Base-by-base conservation (phyloP, 257 asterid genomes). In the Rauvolfia tetraphylla region DNA sequence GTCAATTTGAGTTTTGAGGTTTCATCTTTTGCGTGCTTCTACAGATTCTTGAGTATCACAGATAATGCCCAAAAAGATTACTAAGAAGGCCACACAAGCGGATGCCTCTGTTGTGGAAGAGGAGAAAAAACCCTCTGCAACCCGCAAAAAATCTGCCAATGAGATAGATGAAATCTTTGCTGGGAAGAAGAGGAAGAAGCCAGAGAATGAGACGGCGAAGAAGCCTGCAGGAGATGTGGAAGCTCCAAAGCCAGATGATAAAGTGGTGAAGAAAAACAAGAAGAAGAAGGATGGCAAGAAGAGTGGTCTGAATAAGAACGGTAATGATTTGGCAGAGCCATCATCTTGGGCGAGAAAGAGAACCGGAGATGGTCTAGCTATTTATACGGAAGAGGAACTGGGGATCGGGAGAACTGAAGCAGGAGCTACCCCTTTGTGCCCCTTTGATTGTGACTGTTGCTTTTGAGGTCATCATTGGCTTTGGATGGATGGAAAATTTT, bases 401-500 rank as follows among this genome's bases (percentile, higher is more conserved):
- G 91, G 97, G 22, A 25, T 91, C 48, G 88, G 89, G 66, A 89
- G 81, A 27, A 14, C 84, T 12, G 84, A 85, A 38, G 92, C 91
- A 42, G 97, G 98, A 80, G 95, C 91, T 79, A 88, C 93, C 58
- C 68, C 70, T 75, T 78, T 87, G 53, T 91, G 96, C 73, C 98
- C 97, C 1, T 93, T 93, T 82, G 93, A 91, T 76, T 93, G 98
- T 63, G 80, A 82, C 42, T 93, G 97, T 71, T 93, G 97, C 85
- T 91, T 93, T 79, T 93, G 89, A 87, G 56, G 38, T 27, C 72
- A 67, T 38, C 9, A 23, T 20, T 22, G 15, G 31, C 31, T 12
- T 67, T 38, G 7, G 27, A 10, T 67, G 51, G 51, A 38, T 10
- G 31, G 51, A 12, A 38, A 67, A 38, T 7, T 38, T 4, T 18